A percentile compares a stretch with the other conserved stretches of the same genome.
Conservation (phyloP, 352 stramenopile genomes). For the Globisporangium abappressorium region DNA sequence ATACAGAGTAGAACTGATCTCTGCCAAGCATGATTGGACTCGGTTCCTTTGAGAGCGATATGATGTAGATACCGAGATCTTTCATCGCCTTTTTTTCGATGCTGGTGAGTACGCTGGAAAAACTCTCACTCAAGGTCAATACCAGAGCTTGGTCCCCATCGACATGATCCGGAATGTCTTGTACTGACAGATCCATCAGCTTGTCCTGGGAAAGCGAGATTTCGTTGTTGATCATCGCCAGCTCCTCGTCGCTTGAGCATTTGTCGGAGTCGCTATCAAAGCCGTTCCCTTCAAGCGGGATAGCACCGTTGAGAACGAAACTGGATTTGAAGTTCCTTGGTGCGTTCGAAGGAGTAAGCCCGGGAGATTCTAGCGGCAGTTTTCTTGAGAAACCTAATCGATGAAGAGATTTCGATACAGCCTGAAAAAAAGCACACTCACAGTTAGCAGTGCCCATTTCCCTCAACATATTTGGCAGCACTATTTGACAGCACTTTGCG, state of each 20-base stretch:
- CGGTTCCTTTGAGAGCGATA: slow-evolving; percentile 27
- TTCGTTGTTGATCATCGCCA: slow-evolving; percentile 45
- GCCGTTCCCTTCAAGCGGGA: slow-evolving; percentile 7
- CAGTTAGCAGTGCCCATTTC: background rate
- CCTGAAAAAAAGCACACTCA: background rate
- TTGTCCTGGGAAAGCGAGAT: slow-evolving; percentile 71
- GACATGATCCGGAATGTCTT: slow-evolving; percentile 38
- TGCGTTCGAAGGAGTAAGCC: background rate
- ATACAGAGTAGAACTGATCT: slow-evolving; percentile 63
- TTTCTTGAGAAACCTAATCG: slow-evolving; percentile 11
- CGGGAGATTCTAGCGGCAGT: slow-evolving; percentile 11
- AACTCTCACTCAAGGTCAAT: slow-evolving; percentile 37
- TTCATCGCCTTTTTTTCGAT: slow-evolving; percentile 45
- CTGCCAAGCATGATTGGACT: slow-evolving; percentile 36
- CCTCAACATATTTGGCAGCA: background rate
- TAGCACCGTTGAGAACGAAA: slow-evolving; percentile 5
- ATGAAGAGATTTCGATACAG: background rate
- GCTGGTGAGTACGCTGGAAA: slow-evolving; percentile 40
- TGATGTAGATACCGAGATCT: slow-evolving; percentile 41
- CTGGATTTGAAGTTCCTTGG: background rate
- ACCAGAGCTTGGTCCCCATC: slow-evolving; percentile 17
- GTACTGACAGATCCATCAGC: slow-evolving; percentile 60
- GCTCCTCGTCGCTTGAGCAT: slow-evolving; percentile 60
- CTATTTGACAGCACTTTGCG: background rate
- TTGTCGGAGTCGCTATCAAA: slow-evolving; percentile 24